Evolutionary conservation across 176 grass and related monocot genomes (phyloP).

Genomic region (Avena atlantica): DNA sequence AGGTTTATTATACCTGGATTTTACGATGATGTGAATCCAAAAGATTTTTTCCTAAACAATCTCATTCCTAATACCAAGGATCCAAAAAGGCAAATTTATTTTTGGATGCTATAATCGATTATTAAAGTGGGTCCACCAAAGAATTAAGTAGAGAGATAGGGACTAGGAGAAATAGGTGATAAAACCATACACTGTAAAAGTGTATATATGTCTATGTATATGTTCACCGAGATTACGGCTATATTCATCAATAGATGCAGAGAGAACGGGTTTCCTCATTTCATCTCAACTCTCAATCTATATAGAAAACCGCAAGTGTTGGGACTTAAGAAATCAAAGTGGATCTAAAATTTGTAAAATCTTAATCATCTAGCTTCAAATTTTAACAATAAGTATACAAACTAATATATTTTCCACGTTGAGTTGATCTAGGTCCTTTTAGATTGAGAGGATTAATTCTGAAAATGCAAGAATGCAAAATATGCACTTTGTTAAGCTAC

Average conservation of each 20-base stretch:
- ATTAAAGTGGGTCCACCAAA: no score
- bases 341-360: not conserved
- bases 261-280: no score
- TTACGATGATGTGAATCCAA: not conserved
- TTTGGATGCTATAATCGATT: no score
- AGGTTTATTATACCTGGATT: not conserved
- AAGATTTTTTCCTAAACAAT: no score
- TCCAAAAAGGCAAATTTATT: no score
- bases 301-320: not conserved
- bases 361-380: not conserved
- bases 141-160: not conserved
- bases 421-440: not conserved
- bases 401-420: not conserved
- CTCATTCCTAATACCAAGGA: no score
- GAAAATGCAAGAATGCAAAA: no score
- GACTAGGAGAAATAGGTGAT: not conserved
- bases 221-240: not conserved
- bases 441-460: no score
- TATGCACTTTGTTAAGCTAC: no score
- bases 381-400: not conserved
- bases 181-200: not conserved
- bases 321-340: not conserved
- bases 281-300: not conserved
- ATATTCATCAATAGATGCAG: no score
- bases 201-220: not conserved